These are phyloP conservation scores for Blastobotrys aristatus DNA, from an alignment of 1,139 yeast species.

Conservation along the genomic window DNA sequence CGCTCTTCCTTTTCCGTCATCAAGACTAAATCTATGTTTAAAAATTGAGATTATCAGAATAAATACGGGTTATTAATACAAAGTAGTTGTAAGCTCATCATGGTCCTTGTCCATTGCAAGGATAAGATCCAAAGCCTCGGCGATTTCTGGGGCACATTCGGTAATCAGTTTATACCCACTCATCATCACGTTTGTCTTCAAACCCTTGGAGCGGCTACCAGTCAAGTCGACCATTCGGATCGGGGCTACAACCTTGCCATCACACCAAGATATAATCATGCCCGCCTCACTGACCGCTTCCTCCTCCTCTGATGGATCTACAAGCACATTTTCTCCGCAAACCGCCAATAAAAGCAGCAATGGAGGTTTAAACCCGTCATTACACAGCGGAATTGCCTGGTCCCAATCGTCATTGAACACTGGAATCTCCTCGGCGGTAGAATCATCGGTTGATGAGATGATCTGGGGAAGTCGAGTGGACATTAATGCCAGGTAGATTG, in stretches of 20 bases:
- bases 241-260: constrained; percentile 53
- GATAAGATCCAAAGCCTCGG: constrained; percentile 21
- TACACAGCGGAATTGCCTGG: constrained; percentile 45
- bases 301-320: constrained; percentile 83
- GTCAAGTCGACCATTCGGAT: constrained; percentile 28
- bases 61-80: constrained; percentile 1
- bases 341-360: constrained; percentile 69
- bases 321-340: constrained; percentile 59
- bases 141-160: constrained; percentile 22
- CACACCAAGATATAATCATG: constrained; percentile 61
- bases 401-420: constrained; percentile 88
- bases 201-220: constrained; percentile 19
- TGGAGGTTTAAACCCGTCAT: constrained; percentile 57
- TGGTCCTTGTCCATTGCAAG: constrained; percentile 11
- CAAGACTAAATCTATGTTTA: too few species aligned
- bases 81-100: constrained; percentile 10
- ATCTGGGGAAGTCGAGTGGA: constrained; percentile 73
- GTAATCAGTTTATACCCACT: constrained; percentile 31
- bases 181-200: constrained; percentile 28
- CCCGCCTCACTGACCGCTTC: constrained; percentile 86
- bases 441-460: constrained; percentile 54
- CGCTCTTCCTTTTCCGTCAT: too few species aligned
- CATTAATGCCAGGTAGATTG: constrained; percentile 73
- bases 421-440: constrained; percentile 72
- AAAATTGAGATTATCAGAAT: too few species aligned